A percentile compares a stretch with the other conserved stretches of the same genome.
phyloP scores from a whole-genome alignment of 352 stramenopile species.

The Globisporangium canariense region DNA sequence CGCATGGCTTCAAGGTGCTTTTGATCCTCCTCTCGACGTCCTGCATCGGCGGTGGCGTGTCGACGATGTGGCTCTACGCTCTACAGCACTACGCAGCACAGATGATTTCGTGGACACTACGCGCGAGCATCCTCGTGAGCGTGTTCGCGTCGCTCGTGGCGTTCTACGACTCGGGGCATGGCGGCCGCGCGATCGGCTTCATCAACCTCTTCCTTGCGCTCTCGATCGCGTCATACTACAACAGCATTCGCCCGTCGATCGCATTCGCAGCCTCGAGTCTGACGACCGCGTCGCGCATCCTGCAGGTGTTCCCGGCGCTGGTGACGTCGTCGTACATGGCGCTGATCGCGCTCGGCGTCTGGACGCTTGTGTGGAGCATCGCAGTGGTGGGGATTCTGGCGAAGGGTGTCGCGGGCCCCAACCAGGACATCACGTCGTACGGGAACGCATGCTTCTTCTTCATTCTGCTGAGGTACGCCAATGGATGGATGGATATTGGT shows the following conservation, averaged over 20 bases:
- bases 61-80: slow-evolving; percentile 69
- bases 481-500: neutral
- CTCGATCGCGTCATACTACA: slow-evolving; percentile 65
- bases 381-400: slow-evolving; percentile 71
- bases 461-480: slow-evolving; percentile 72
- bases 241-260: slow-evolving; percentile 56
- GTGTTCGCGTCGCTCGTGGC: slow-evolving; percentile 43
- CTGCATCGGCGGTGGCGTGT: slow-evolving; percentile 60
- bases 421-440: slow-evolving; percentile 58
- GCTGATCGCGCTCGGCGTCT: slow-evolving; percentile 54
- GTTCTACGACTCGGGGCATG: slow-evolving; percentile 70
- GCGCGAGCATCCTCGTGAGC: slow-evolving; percentile 53
- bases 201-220: slow-evolving; percentile 77
- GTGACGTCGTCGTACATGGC: slow-evolving; percentile 66
- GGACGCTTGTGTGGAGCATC: slow-evolving; percentile 75
- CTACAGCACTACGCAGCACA: slow-evolving; percentile 70
- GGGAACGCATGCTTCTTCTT: slow-evolving; percentile 83
- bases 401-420: slow-evolving; percentile 35
- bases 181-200: slow-evolving; percentile 78
- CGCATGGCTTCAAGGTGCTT: slow-evolving; percentile 74
- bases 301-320: slow-evolving; percentile 72
- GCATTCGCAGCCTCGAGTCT: slow-evolving; percentile 82
- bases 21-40: slow-evolving; percentile 64
- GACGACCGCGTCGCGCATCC: slow-evolving; percentile 58
- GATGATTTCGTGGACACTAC: slow-evolving; percentile 72